A percentile compares a stretch with the other conserved stretches of the same genome.
phyloP scores from a whole-genome alignment of 306 rosid species.

The Rosa lucieae region DNA sequence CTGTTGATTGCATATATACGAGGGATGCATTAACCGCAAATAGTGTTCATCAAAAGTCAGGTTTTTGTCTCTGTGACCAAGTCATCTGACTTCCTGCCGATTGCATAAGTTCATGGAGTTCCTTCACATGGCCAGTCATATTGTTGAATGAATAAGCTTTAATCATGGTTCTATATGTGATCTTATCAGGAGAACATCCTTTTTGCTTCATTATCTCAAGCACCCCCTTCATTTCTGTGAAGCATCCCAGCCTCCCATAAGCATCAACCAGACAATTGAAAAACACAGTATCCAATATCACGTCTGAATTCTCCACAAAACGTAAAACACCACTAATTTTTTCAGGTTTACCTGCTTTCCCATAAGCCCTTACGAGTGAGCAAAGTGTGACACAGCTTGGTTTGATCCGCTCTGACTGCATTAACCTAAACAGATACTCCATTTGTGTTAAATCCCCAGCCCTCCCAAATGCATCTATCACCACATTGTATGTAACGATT shows the following conservation, averaged over 20 bases:
- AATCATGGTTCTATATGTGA: slow-evolving; percentile 89
- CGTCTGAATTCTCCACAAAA: slow-evolving; percentile 75
- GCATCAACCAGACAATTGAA: slow-evolving; percentile 90
- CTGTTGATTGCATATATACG: slow-evolving; percentile 29
- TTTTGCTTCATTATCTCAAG: slow-evolving; percentile 70
- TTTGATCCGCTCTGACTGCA: slow-evolving; percentile 87
- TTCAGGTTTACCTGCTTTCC: slow-evolving; percentile 66
- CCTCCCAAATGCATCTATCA: slow-evolving; percentile 90
- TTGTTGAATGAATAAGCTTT: slow-evolving; percentile 74
- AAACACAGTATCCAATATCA: slow-evolving; percentile 62
- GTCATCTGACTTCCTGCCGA: slow-evolving; percentile 36
- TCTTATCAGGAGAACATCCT: slow-evolving; percentile 74
- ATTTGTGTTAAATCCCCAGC: slow-evolving; percentile 90
- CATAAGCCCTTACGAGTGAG: slow-evolving; percentile 85
- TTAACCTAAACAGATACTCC: slow-evolving; percentile 86
- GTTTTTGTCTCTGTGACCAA: slow-evolving; percentile 46
- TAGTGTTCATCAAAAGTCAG: slow-evolving; percentile 54
- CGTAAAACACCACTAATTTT: slow-evolving; percentile 65
- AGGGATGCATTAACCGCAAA: not conserved
- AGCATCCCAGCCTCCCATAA: slow-evolving; percentile 69
- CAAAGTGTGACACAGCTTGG: slow-evolving; percentile 93
- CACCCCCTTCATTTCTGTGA: slow-evolving; percentile 75
- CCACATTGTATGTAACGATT: slow-evolving; percentile 76
- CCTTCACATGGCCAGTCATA: slow-evolving; percentile 67
- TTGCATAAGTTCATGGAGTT: slow-evolving; percentile 50